These are phyloP conservation scores for Amyloporia xantha DNA, from an alignment of 768 basidiomycete species.

Conservation along the genomic window DNA sequence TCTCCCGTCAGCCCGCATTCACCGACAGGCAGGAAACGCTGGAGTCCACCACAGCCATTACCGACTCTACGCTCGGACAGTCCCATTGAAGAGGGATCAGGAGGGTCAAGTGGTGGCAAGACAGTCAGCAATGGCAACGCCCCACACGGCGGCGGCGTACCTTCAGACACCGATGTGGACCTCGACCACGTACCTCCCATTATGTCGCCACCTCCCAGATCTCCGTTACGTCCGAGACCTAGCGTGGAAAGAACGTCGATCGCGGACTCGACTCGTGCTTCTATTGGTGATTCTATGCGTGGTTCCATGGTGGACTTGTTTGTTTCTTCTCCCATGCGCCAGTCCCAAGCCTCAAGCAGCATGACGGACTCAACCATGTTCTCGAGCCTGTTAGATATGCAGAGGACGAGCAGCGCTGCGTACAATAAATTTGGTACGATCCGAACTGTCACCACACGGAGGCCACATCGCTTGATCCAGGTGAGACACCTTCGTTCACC, in stretches of 20 bases:
- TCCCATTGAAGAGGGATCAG: conserved; percentile 39
- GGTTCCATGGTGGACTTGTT: conserved; percentile 29
- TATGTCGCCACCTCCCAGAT: conserved; percentile 38
- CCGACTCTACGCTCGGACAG: conserved; percentile 52
- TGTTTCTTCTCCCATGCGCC: conserved; percentile 34
- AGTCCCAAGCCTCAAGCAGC: conserved; percentile 57
- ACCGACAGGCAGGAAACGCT: conserved; percentile 39
- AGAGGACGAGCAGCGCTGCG: conserved; percentile 33
- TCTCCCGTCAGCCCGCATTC: conserved; percentile 28
- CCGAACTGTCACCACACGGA: conserved; percentile 79
- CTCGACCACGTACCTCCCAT: conserved; percentile 35
- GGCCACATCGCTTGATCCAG: conserved; percentile 50
- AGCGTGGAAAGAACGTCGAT: conserved; percentile 20
- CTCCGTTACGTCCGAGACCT: conserved; percentile 43
- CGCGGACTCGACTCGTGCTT: conserved; percentile 24
- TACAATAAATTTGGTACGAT: conserved; percentile 71
- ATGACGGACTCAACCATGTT: conserved; percentile 49
- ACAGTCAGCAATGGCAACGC: conserved; percentile 25
- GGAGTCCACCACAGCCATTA: conserved; percentile 44
- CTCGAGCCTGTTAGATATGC: conserved; percentile 51
- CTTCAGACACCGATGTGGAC: conserved; percentile 23
- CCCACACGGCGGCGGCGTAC: conserved; percentile 9
- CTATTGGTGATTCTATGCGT: conserved; percentile 32
- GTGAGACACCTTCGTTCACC: conserved; percentile 58
- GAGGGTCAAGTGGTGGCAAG: conserved; percentile 18